Evolutionary conservation across 148 eudicot genomes (phyloP), one percentile per base, ranked within the genome.

Genomic region (Polygonum maritimum): DNA sequence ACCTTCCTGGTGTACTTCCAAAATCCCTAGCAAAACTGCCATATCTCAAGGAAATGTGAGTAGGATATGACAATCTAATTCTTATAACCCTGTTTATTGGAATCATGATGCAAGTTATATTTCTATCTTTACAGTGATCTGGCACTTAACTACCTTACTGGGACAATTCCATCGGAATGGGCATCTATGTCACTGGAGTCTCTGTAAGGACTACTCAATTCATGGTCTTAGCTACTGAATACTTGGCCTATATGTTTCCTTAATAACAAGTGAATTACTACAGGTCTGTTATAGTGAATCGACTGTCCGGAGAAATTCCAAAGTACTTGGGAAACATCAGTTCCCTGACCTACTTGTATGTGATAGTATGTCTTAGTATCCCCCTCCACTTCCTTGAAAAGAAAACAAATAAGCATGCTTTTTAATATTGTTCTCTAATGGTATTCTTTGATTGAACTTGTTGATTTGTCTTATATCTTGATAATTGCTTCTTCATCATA

Each of bases 251-350:
- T 67, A 16, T 16, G 4, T 67, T 14, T 67, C 71, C 71, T 15
- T 6, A 67, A 12, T 13, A 67, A 67, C 44, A 35, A 67, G 21
- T 35, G 12, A 38, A 36, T 62, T 62, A 2, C 62, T 78, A 48
- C 82, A 88, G 92, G 76, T 55, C 78, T 74, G 33, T 86, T 51
- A 10, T 35, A 22, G 78, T 55, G 9, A 89, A 89, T 78, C 85
- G 88, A 47, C 79, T 89, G 74, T 87, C 89, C 51, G 92, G 92
- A 33, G 71, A 76, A 35, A 83, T 89, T 75, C 92, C 92, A 38
- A 48, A 54, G 26, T 82, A 80, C 77, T 63, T 89, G 76, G 92
- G 88, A 77, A 78, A 75, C 22, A 85, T 85, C 40, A 79, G 82
- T 36, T 76, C 82, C 16, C 87, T 89, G 38, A 78, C 73, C 55